Base-by-base conservation (phyloP, 2,329 filamentous ascomycete genomes). In the Fusarium burgessii region DNA sequence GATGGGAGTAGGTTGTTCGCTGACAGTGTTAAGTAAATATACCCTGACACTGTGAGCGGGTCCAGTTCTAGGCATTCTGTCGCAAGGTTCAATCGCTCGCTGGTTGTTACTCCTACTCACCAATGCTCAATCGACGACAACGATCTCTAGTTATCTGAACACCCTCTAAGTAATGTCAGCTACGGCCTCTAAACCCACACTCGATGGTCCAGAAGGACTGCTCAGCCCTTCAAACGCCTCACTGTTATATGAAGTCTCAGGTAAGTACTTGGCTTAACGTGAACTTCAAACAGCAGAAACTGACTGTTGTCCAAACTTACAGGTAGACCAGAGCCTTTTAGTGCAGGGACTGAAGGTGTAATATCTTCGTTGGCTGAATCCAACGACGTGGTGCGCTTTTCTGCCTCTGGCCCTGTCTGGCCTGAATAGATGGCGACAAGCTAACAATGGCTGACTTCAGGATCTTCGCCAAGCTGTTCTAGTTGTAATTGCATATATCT, bases 181-280 rank as follows among this genome's bases (percentile, higher is more conserved):
- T 3, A n/a, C 27, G 45, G 23, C 29, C 12, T 36, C 49, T 9
- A 8, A n/a, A 9, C 7, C n/a, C 11, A 14, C 20, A 10, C 15
- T 46, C 9, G 20, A n/a, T n/a, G 62, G 29, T 36, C 46, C 66
- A 27, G 29, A 66, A n/a, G 57, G 47, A 14, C 55, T 76, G 6
- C 40, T 76, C 17, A 29, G 73, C 10, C 35, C 38, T 32, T 51
- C 33, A 15, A 75, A 76, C 36, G 33, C 49, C 20, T 18, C 47
- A 17, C 50, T 38, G 18, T 50, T 76, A 25, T 33, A 56, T 45
- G 56, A 62, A 32, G 40, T 72, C 32, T 52, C 56, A n/a, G 65
- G 69, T 72, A 70, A 42, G 59, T 17, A 7, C 23, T 18, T 25
- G 14, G 36, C 43, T 32, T 13, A 23, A 35, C 14, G 25, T 23